Percentiles rank a stretch among this genome's conserved stretches.
These are phyloP conservation scores for Podospora fimiseda DNA, from an alignment of 495 filamentous ascomycete genomes.

Conservation along the genomic window DNA sequence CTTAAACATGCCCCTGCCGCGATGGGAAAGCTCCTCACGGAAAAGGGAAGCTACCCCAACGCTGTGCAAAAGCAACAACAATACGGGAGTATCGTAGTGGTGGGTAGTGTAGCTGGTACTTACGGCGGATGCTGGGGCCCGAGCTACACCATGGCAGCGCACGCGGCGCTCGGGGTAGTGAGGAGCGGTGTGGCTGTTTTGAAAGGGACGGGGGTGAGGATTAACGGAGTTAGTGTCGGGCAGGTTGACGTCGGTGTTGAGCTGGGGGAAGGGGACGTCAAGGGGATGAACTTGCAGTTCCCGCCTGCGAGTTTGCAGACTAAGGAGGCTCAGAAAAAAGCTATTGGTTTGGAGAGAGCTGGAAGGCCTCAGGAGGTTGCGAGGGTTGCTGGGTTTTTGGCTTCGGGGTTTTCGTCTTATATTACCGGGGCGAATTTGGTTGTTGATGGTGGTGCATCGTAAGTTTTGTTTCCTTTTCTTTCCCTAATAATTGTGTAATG, in stretches of 20 bases:
- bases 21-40: slow-evolving; percentile 49
- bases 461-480: slow-evolving; percentile 9
- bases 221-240: slow-evolving; percentile 54
- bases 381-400: slow-evolving; percentile 51
- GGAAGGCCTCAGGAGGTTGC: slow-evolving; percentile 48
- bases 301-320: slow-evolving; percentile 50
- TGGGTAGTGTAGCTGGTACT: slow-evolving; percentile 47
- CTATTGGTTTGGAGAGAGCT: slow-evolving; percentile 24
- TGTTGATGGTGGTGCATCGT: slow-evolving; percentile 52
- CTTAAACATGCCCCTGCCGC: slow-evolving; percentile 57
- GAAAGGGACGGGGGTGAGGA: slow-evolving; percentile 53
- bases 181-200: slow-evolving; percentile 50
- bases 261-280: slow-evolving; percentile 45
- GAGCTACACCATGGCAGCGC: slow-evolving; percentile 50
- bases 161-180: slow-evolving; percentile 55
- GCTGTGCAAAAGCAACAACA: slow-evolving; percentile 49
- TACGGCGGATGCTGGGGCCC: slow-evolving; percentile 56
- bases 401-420: slow-evolving; percentile 52
- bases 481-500: background rate
- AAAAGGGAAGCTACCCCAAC: slow-evolving; percentile 50
- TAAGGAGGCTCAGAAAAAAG: slow-evolving; percentile 30
- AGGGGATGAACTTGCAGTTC: slow-evolving; percentile 49
- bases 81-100: slow-evolving; percentile 56
- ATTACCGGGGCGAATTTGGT: slow-evolving; percentile 50
- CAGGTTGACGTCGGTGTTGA: slow-evolving; percentile 55